These are phyloP conservation scores for Lachancea lanzarotensis DNA, from an alignment of 805 yeast species.

Conservation along the genomic window DNA sequence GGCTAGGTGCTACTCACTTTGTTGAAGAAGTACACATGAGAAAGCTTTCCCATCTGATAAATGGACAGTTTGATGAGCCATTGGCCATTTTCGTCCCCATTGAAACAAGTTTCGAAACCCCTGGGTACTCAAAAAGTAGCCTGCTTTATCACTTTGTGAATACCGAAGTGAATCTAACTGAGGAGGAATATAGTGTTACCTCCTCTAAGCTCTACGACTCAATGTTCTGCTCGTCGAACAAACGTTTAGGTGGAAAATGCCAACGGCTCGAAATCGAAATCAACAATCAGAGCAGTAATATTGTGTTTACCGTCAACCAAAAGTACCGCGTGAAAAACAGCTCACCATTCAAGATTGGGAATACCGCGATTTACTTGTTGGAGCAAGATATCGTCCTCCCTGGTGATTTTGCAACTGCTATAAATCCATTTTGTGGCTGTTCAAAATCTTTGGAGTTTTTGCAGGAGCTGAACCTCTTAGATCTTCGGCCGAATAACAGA, in stretches of 20 bases:
- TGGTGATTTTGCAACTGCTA: conserved; percentile 51
- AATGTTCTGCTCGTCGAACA: conserved; percentile 47
- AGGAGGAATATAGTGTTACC: conserved; percentile 9
- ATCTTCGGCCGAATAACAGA: conserved; percentile 43
- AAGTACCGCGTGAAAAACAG: conserved; percentile 39
- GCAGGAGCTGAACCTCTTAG: conserved; percentile 44
- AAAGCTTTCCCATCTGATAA: conserved; percentile 48
- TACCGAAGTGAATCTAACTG: conserved; percentile 15
- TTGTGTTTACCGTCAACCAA: conserved; percentile 45
- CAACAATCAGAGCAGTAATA: conserved; percentile 15
- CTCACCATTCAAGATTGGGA: conserved; percentile 46
- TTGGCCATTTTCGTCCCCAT: conserved; percentile 53
- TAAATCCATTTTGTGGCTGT: conserved; percentile 58
- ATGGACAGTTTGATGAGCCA: conserved; percentile 43
- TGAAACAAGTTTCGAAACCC: conserved; percentile 31
- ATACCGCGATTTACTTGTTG: conserved; percentile 59
- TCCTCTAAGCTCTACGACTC: conserved; percentile 39
- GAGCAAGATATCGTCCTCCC: conserved; percentile 62
- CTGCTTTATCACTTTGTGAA: conserved; percentile 58
- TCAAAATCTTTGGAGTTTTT: conserved; percentile 58
- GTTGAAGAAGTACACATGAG: conserved; percentile 67
- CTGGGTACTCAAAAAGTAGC: conserved; percentile 32
- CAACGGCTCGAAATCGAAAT: conserved; percentile 47
- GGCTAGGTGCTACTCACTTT: conserved; percentile 52
- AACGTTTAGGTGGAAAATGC: conserved; percentile 53